These are phyloP conservation scores for Ulota crispa DNA, from an alignment of 225 moss, liverwort and hornwort species.

Conservation along the genomic window DNA sequence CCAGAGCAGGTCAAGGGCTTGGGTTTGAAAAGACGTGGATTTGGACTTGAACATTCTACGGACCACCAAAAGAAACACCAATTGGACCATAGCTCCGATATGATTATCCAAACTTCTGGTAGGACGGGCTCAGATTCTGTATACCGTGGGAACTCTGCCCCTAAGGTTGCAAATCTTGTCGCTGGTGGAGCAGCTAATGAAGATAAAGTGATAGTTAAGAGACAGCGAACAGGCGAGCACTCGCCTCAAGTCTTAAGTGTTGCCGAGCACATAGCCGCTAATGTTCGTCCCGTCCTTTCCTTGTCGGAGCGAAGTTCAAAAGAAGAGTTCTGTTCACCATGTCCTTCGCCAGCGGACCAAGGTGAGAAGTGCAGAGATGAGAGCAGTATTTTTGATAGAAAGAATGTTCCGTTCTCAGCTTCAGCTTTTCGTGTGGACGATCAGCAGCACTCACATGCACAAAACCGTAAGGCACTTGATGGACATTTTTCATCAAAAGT, in stretches of 20 bases:
- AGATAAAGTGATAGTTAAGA: constrained; percentile 5
- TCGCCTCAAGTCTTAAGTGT: constrained; percentile 10
- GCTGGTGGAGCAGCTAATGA: constrained; percentile 6
- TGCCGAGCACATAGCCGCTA: constrained; percentile 4
- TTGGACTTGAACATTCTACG: background rate
- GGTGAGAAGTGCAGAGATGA: constrained; percentile 17
- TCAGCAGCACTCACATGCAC: background rate
- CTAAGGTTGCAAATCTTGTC: background rate
- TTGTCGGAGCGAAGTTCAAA: constrained; percentile 10
- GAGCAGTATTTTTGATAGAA: constrained; percentile 9
- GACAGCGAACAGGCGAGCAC: constrained; percentile 16
- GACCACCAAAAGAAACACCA: constrained; percentile 2
- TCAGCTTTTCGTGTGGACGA: constrained; percentile 11
- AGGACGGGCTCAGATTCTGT: constrained; percentile 20
- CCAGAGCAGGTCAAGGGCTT: constrained; percentile 6
- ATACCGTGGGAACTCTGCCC: constrained; percentile 1
- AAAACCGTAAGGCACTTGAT: background rate
- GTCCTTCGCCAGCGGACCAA: background rate
- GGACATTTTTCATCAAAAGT: constrained; percentile 5
- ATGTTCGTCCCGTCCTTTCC: constrained; percentile 7
- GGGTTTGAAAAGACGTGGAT: constrained; percentile 23
- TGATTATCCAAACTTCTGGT: constrained; percentile 2
- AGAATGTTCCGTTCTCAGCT: constrained; percentile 7
- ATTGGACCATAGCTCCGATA: constrained; percentile 17
- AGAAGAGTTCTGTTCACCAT: background rate